Base-by-base conservation (phyloP, 1,284 basidiomycete species). In the Irpex sp. region DNA sequence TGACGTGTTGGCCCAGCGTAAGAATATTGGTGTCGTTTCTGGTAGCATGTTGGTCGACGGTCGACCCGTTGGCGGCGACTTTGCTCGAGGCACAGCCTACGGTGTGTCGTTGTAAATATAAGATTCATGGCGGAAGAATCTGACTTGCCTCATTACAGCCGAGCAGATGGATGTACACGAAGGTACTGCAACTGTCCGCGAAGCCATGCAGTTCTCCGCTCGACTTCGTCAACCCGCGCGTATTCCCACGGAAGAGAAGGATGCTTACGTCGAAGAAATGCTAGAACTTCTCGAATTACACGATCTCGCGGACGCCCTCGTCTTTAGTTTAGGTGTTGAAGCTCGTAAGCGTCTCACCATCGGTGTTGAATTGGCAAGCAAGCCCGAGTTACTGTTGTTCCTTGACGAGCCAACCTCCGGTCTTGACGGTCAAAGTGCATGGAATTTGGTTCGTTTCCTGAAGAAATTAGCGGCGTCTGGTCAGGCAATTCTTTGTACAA, bases 91-190 rank as follows among this genome's bases (percentile, higher is more conserved):
- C 52, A 92, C 88, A 21, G 92, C 92, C 38, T 94, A 94, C 73
- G 88, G 87, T 84, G 62, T 26, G 78, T 40, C 15, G 40, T 36
- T n/a, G 31, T 3, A 13, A 15, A 9, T 26, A n/a, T 6, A 34
- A 37, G n/a, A 19, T 15, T 17, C 47, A 11, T 19, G 49, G 11
- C 17, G 26, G 26, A 36, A 59, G 31, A 77, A 26, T 26, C 26
- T 26, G 77, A 71, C 66, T 67, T 69, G 11, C 11, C 66, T 76
- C 7, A 49, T 78, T 80, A 66, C 77, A 92, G 92, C 91, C 44
- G 91, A 94, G 72, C 93, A 95, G 76, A 89, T 91, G 85, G 94
- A 96, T 70, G 88, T 91, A 1, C 94, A 96, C 74, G 92, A 94
- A 75, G 89, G 86, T 65, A 94, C 91, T 9, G 86, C 93, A 11